These are phyloP conservation scores for Gossypium arboreum DNA, from an alignment of 345 rosid species.

Conservation along the genomic window DNA sequence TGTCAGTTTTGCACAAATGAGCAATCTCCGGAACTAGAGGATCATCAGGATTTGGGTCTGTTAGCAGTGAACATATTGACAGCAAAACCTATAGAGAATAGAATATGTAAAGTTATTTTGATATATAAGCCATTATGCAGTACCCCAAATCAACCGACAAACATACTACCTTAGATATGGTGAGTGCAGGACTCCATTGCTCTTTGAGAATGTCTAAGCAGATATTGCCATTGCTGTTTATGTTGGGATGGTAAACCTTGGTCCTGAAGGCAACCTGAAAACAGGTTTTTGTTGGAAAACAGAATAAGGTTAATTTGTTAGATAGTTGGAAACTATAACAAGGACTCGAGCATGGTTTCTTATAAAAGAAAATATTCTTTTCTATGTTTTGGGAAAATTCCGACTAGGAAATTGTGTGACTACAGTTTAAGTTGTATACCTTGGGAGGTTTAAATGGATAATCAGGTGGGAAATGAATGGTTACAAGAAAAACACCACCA, in stretches of 20 bases:
- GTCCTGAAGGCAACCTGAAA: slow-evolving; percentile 38
- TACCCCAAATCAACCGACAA: not conserved
- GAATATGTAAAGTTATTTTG: not conserved
- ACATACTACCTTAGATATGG: slow-evolving; percentile 29
- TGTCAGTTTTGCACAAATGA: slow-evolving; percentile 51
- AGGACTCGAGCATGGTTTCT: too few species aligned
- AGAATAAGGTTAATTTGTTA: not conserved
- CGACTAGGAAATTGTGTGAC: too few species aligned
- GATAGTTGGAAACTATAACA: not conserved
- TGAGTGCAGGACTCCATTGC: slow-evolving; percentile 47
- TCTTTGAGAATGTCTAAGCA: slow-evolving; percentile 43
- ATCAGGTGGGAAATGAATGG: slow-evolving; percentile 58
- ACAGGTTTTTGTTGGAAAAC: not conserved
- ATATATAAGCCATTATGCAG: not conserved
- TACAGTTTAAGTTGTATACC: slow-evolving; percentile 24
- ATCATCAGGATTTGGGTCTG: slow-evolving; percentile 66
- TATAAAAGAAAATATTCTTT: too few species aligned
- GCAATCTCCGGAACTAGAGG: slow-evolving; percentile 66
- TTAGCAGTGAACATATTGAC: slow-evolving; percentile 62
- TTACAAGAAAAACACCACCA: slow-evolving; percentile 65
- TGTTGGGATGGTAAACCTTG: slow-evolving; percentile 34
- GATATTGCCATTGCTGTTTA: slow-evolving; percentile 41
- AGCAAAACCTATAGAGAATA: slow-evolving; percentile 42
- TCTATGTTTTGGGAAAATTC: too few species aligned
- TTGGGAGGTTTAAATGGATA: slow-evolving; percentile 77